These are phyloP conservation scores for Strigomonas galati DNA, from an alignment of 208 protist species.

Conservation along the genomic window DNA sequence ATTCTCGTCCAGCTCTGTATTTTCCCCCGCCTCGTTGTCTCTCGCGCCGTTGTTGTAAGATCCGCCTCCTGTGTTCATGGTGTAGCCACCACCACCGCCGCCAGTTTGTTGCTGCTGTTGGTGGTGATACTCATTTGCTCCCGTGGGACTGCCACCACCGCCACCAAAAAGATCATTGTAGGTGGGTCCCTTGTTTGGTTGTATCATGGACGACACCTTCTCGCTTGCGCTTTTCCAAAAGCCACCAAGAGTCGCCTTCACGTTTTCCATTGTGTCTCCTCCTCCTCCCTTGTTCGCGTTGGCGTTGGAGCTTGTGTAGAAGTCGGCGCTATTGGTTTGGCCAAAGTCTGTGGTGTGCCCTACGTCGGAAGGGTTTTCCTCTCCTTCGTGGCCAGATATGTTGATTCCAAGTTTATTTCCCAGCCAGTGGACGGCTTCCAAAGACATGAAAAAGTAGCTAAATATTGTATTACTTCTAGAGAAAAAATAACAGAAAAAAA, in stretches of 20 bases:
- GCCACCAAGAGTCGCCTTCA: slow-evolving; percentile 21
- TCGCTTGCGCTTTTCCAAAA: slow-evolving; percentile 28
- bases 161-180: no score
- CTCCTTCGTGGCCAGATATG: slow-evolving; percentile 38
- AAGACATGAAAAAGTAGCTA: slow-evolving; percentile 9
- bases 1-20: slow-evolving; percentile 71
- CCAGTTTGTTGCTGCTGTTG: neutral
- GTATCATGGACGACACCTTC: slow-evolving; percentile 14
- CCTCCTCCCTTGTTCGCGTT: neutral
- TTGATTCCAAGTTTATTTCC: slow-evolving; percentile 76
- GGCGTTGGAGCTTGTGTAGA: neutral
- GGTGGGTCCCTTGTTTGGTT: no score
- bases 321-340: neutral
- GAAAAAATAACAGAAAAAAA: slow-evolving; percentile 2
- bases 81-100: slow-evolving; percentile 5
- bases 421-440: slow-evolving; percentile 65
- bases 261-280: slow-evolving; percentile 4
- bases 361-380: neutral
- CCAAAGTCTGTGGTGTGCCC: neutral
- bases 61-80: neutral
- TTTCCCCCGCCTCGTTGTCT: slow-evolving; percentile 22
- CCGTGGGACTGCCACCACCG: no score
- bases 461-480: slow-evolving; percentile 1
- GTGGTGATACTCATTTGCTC: no score
- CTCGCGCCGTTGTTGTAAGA: slow-evolving; percentile 1